A percentile compares a stretch with the other conserved stretches of the same genome.
phyloP scores from a whole-genome alignment of 257 asterid genomes.

The Datura wrightii region DNA sequence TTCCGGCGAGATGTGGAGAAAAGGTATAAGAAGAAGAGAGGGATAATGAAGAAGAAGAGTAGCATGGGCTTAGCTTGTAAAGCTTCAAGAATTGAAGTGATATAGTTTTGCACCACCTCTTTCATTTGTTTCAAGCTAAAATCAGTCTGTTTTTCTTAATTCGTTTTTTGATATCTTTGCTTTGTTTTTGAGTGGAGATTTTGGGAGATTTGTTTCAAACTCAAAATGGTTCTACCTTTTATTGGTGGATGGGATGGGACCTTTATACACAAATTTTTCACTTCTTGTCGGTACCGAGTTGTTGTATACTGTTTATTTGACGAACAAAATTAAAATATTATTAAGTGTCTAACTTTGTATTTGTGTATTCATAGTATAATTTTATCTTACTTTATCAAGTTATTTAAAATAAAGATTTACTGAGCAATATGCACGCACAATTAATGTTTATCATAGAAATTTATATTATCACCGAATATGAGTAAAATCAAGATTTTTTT shows the following conservation, averaged over 20 bases:
- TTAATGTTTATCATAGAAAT: not conserved
- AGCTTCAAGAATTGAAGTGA: conserved; percentile 31
- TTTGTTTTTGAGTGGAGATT: not conserved
- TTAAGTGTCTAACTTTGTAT: not conserved
- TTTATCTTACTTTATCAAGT: no score
- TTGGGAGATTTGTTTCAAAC: not conserved
- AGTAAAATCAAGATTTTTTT: no score
- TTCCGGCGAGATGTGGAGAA: conserved; percentile 48
- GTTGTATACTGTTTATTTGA: not conserved
- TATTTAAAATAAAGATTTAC: no score
- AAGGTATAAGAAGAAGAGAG: conserved; percentile 36
- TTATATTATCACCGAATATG: no score
- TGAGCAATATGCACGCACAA: not conserved
- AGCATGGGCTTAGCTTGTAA: conserved; percentile 33
- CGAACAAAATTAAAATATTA: not conserved
- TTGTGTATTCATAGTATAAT: not conserved
- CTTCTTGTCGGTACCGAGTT: conserved; percentile 2
- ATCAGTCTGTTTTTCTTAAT: not conserved
- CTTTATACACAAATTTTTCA: conserved; percentile 31
- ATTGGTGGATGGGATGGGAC: not conserved
- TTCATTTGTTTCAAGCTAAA: not conserved
- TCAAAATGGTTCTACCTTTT: conserved; percentile 33
- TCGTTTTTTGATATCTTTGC: not conserved
- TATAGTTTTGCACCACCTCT: not conserved
- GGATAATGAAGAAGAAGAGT: conserved; percentile 38